Evolutionary conservation across 2,329 filamentous ascomycete genomes (phyloP), one percentile per base, ranked within the genome.

Genomic region (Ceratocystiopsis sp.): DNA sequence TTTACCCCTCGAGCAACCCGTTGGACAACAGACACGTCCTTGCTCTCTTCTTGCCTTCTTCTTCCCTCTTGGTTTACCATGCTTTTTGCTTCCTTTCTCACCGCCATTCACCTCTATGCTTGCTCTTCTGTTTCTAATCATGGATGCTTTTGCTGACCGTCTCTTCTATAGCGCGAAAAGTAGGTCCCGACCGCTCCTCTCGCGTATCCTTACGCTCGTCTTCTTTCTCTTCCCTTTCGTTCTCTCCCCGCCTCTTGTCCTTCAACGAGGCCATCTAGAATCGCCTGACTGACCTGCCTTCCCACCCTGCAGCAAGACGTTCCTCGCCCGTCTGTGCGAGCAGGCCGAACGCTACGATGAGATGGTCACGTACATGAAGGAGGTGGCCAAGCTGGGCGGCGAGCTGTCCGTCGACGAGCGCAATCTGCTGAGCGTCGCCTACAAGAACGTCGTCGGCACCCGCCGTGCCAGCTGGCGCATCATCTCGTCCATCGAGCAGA

Each of bases 291-390:
- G 39, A 49, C 45, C n/a, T 18, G 15, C 16, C 12, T 37, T 3
- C 3, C 14, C 7, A 32, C 35, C 42, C 4, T 55, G 62, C 65
- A 94, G 86, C 82, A 96, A 96, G 81, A 96, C 91, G 63, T 96
- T 96, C 78, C 85, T 96, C 67, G 91, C 91, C 68, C 81, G 91
- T 73, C 86, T 98, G 64, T 96, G 91, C 76, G 91, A 96, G 84
- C 91, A 98, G 80, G 91, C 91, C 64, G 91, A 96, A 78, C 89
- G 89, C 64, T 98, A 98, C 71, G 89, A 98, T 89, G 91, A 96
- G 72, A 96, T 96, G 89, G 89, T 96, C 58, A 86, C 80, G 62
- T 95, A 89, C 74, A 96, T 96, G 91, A 96, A 96, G 84, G 86
- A 95, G 81, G 89, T 96, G 59, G 89, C 89, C 67, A 93, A 94